Base-by-base conservation (phyloP, 352 stramenopile genomes). In the Globisporangium perplexum region DNA sequence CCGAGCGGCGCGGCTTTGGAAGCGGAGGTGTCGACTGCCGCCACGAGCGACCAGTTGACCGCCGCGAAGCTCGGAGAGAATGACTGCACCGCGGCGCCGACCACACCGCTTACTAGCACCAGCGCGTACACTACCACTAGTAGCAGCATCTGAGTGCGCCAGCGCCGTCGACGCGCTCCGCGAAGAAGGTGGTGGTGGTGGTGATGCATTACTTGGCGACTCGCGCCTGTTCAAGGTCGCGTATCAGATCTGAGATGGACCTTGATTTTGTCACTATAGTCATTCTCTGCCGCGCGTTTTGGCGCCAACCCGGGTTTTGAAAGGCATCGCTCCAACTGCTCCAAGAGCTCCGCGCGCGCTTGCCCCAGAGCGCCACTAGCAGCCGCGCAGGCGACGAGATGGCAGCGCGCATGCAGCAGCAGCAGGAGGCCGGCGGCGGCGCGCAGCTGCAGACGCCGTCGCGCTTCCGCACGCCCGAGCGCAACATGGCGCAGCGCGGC, bases 21-120 rank as follows among this genome's bases (percentile, higher is more conserved):
- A 11, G 66, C 39, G 1, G 47, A 57, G 50, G 78, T 66, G 14
- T 51, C 68, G 11, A 50, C 41, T 1, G 63, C 45, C 1, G 66
- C 67, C 57, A 72, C 71, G 18, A 77, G 57, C 47, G 71, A 78
- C 71, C 66, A 78, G 58, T 82, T 74, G 15, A 78, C 59, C n/a
- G 66, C 23, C n/a, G 45, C 46, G 55, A 73, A 80, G 17, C 24
- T 47, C 30, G 56, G 49, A n/a, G 51, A 43, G 18, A 64, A 60
- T 22, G 50, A 36, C 18, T 50, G 50, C 23, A 36, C 6, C 1
- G 50, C 28, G n/a, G 26, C 33, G 14, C 4, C 15, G 3, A 11
- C 31, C 10, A 20, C n/a, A 23, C 20, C 18, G 14, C 14, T n/a
- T 22, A 45, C n/a, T 24, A 7, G 7, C 17, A 11, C 17, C 38